These are phyloP conservation scores for Lipomyces mesembrius DNA, from an alignment of 805 yeast species.

Conservation along the genomic window DNA sequence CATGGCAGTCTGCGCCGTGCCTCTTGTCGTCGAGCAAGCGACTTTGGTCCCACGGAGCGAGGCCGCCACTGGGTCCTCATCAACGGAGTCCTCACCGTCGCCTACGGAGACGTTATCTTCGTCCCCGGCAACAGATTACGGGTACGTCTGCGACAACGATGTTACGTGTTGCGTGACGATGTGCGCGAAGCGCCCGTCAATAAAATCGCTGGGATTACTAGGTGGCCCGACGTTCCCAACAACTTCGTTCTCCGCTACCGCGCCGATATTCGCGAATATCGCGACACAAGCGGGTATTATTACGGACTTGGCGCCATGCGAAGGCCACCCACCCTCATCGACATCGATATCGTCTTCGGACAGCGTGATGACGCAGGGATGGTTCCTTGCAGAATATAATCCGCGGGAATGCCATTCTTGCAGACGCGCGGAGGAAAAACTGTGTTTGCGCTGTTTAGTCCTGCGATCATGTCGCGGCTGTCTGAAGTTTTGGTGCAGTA, in stretches of 20 bases:
- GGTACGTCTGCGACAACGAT: slow-evolving; percentile 9
- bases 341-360: slow-evolving; percentile 5
- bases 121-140: slow-evolving; percentile 15
- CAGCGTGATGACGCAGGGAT: slow-evolving; percentile 15
- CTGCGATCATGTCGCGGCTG: slow-evolving; percentile 32
- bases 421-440: slow-evolving; percentile 13
- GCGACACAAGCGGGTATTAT: slow-evolving; percentile 29
- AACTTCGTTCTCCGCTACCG: slow-evolving; percentile 21
- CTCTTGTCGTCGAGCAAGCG: slow-evolving; percentile 15
- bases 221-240: slow-evolving; percentile 37
- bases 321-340: slow-evolving; percentile 16
- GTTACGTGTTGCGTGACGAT: slow-evolving; percentile 19
- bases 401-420: slow-evolving; percentile 22
- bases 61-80: neutral
- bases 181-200: slow-evolving; percentile 28
- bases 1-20: slow-evolving; percentile 17
- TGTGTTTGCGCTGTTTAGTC: slow-evolving; percentile 29
- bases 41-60: neutral
- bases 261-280: slow-evolving; percentile 21
- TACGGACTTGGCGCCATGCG: slow-evolving; percentile 32
- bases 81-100: slow-evolving; percentile 9
- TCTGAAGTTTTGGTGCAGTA: slow-evolving; percentile 31
- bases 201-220: slow-evolving; percentile 20
- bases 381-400: slow-evolving; percentile 28
- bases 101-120: slow-evolving; percentile 6